A percentile compares a stretch with the other conserved stretches of the same genome.
Evolutionary conservation across 345 rosid genomes (phyloP).

Genomic region (Eutrema yunnanense): DNA sequence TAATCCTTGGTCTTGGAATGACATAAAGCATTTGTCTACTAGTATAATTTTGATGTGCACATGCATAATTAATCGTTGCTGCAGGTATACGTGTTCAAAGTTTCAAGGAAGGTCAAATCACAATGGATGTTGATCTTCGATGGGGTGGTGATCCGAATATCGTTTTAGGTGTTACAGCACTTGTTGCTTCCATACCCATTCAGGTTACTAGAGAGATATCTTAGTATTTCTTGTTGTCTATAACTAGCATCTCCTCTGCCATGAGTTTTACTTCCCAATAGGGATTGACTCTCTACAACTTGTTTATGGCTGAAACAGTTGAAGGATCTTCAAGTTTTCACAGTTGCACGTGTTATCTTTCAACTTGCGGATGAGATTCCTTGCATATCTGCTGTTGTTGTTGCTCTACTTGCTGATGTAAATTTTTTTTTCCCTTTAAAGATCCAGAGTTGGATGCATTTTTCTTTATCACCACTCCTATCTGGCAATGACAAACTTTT

Average conservation of each 20-base stretch:
- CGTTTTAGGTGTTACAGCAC: conserved; percentile 84
- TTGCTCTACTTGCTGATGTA: conserved; percentile 96
- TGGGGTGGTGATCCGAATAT: conserved; percentile 99
- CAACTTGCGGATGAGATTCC: conserved; percentile 99
- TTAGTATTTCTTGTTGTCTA: background rate
- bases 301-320: conserved; percentile 48
- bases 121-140: conserved; percentile 92
- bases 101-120: conserved; percentile 92
- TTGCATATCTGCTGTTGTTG: conserved; percentile 94
- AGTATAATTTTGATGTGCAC: background rate
- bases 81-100: conserved; percentile 98
- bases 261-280: background rate
- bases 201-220: conserved; percentile 48
- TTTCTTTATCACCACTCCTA: background rate
- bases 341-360: conserved; percentile 88
- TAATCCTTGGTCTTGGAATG: background rate
- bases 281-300: background rate
- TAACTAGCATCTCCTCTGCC: background rate
- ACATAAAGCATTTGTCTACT: background rate
- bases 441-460: background rate
- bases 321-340: conserved; percentile 96
- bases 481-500: conserved; percentile 11
- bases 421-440: background rate
- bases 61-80: conserved; percentile 20
- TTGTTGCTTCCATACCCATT: conserved; percentile 97